A percentile compares a stretch with the other conserved stretches of the same genome.
These are phyloP conservation scores for Colletotrichum aenigma DNA, from an alignment of 2,329 filamentous ascomycete genomes.

Conservation along the genomic window DNA sequence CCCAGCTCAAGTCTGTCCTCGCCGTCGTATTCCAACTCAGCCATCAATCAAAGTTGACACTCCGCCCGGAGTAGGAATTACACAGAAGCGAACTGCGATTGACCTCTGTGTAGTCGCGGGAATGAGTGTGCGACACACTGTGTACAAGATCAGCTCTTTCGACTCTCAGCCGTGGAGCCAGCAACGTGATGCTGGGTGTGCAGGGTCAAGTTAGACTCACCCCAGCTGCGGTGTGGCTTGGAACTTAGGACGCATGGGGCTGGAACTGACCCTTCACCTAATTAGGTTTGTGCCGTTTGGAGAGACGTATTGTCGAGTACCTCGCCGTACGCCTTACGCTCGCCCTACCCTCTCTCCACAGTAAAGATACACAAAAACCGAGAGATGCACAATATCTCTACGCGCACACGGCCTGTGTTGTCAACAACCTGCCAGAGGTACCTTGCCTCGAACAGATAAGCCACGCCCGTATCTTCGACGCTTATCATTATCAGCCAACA, in stretches of 20 bases:
- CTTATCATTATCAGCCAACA: background rate
- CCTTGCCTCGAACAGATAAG: background rate
- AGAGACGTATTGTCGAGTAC: background rate
- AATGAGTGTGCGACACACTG: background rate
- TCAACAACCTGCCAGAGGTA: background rate
- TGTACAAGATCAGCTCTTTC: background rate
- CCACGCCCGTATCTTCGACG: background rate
- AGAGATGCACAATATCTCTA: background rate
- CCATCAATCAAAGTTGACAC: background rate
- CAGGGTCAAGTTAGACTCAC: background rate
- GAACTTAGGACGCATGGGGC: background rate
- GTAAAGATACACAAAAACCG: constrained; percentile 1
- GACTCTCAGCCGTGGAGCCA: background rate
- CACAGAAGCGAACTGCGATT: background rate
- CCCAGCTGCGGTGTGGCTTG: background rate
- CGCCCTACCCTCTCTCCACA: background rate
- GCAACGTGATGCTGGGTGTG: background rate
- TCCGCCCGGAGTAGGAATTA: background rate
- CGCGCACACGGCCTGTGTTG: background rate
- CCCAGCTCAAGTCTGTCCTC: background rate
- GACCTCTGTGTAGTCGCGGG: background rate
- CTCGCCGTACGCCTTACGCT: background rate
- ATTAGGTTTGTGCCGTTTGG: background rate
- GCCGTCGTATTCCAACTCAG: background rate
- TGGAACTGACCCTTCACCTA: background rate